Base-by-base conservation (phyloP, 1,139 yeast species). In the Arxiozyma slooffiae region DNA sequence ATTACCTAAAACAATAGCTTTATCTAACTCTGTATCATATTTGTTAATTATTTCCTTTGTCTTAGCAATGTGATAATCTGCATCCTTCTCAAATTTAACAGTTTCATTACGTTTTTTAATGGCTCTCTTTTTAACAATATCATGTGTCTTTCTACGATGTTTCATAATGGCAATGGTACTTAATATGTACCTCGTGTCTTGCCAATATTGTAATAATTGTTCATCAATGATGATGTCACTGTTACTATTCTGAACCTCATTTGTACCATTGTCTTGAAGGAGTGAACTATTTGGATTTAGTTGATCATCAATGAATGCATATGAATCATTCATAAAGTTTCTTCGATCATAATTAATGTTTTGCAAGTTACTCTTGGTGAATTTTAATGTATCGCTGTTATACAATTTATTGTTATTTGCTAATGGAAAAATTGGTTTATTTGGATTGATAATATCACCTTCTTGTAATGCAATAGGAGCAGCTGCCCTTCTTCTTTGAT, bases 61-160 rank as follows among this genome's bases (percentile, higher is more conserved):
- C 16, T 51, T 51, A 7, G 43, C 26, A 44, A 60, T 50, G 4
- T 57, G 53, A 30, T 52, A 49, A 30, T 56, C 58, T n/a, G 45
- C 37, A 17, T 58, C 53, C 30, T 34, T 21, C 16, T 44, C 43
- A 37, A 57, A 52, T 9, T 56, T 47, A 40, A 53, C 52, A 6
- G 53, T 51, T 4, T 46, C 34, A 37, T 52, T 56, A 37, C 64
- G 54, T 26, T 47, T 54, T 14, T 46, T 41, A 18, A 61, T 52
- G 18, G 59, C 61, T 17, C 57, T 52, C 17, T 46, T 56, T 46
- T 58, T 59, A 11, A 60, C 57, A 17, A 56, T 55, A 11, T 57
- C 55, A 49, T 61, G 59, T 9, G 66, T 61, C 38, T 51, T 52
- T 23, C 61, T 56, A 43, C 67, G 53, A 46, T 62, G 61, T 39